phyloP scores from a whole-genome alignment of 169 alveolate species.

The Eimeria brunetti region DNA sequence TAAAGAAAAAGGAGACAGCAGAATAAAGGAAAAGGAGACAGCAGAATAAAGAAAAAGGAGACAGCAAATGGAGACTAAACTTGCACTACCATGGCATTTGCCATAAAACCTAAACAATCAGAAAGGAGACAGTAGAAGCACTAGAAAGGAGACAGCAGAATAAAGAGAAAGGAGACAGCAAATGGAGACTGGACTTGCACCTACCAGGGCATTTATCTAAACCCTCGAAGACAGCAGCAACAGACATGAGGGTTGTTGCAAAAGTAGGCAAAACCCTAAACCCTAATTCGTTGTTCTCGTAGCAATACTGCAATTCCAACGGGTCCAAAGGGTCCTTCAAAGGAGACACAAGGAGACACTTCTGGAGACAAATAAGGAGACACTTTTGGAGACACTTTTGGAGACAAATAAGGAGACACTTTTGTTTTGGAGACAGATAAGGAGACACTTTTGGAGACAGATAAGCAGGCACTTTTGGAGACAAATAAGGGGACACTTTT shows the following conservation, averaged over 20 bases:
- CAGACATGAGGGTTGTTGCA: slow-evolving; percentile 83
- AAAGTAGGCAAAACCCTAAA: slow-evolving; percentile 87
- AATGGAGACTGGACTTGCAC: neutral
- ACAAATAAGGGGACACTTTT: too few species aligned
- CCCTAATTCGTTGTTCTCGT: slow-evolving; percentile 85
- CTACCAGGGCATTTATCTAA: slow-evolving; percentile 84
- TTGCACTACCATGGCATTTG: too few species aligned
- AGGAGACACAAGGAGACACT: neutral
- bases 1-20: neutral
- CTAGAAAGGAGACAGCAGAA: too few species aligned
- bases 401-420: too few species aligned
- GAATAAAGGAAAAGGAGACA: neutral
- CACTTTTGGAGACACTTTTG: too few species aligned
- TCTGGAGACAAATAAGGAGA: neutral
- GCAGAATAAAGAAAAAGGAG: too few species aligned
- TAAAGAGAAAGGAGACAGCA: neutral
- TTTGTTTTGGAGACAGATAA: too few species aligned
- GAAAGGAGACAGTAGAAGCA: too few species aligned
- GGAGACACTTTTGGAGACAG: too few species aligned
- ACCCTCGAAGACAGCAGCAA: slow-evolving; percentile 83
- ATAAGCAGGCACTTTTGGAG: too few species aligned
- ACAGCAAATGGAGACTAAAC: too few species aligned
- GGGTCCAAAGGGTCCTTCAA: slow-evolving; percentile 86
- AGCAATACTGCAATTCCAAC: slow-evolving; percentile 86
- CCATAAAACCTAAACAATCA: too few species aligned